Conservation (phyloP, 495 filamentous ascomycete species). For the Xanthoparmelia taractica region DNA sequence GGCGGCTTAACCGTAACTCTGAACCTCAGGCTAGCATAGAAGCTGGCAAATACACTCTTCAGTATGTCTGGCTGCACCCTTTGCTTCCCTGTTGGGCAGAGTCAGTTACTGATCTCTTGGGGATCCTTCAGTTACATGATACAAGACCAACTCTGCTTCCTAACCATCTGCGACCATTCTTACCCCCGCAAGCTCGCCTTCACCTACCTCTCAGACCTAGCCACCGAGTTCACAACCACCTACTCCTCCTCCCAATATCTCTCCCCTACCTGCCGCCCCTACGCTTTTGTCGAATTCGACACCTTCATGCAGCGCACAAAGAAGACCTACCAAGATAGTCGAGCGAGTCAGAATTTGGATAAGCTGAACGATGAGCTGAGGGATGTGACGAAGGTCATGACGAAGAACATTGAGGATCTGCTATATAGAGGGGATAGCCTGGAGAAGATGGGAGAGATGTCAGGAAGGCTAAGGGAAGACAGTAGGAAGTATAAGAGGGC, state of each 20-base stretch:
- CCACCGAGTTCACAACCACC: constrained; percentile 81
- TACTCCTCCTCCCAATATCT: constrained; percentile 68
- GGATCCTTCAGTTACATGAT: constrained; percentile 67
- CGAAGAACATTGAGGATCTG: constrained; percentile 98
- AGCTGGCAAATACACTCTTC: constrained; percentile 72
- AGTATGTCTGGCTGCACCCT: constrained; percentile 48
- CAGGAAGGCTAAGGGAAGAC: constrained; percentile 76
- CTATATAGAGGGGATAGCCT: constrained; percentile 90
- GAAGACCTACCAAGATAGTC: constrained; percentile 86
- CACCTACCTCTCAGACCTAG: constrained; percentile 92
- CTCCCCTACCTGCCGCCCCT: constrained; percentile 70
- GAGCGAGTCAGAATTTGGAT: constrained; percentile 78
- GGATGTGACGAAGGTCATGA: constrained; percentile 99
- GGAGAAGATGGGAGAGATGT: constrained; percentile 96
- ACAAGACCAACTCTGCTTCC: constrained; percentile 71
- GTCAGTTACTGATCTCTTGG: neutral
- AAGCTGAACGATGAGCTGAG: constrained; percentile 90
- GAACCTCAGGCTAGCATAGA: constrained; percentile 92
- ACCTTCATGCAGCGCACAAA: constrained; percentile 92
- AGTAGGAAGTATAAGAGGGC: constrained; percentile 88
- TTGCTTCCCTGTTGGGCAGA: neutral
- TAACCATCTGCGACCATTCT: constrained; percentile 84
- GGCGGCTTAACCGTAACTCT: constrained; percentile 74
- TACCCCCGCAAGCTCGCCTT: constrained; percentile 98
- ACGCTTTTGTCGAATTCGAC: constrained; percentile 96